These are phyloP conservation scores for Emmonsiellopsis sp. DNA, from an alignment of 2,329 filamentous ascomycete species.

Conservation along the genomic window DNA sequence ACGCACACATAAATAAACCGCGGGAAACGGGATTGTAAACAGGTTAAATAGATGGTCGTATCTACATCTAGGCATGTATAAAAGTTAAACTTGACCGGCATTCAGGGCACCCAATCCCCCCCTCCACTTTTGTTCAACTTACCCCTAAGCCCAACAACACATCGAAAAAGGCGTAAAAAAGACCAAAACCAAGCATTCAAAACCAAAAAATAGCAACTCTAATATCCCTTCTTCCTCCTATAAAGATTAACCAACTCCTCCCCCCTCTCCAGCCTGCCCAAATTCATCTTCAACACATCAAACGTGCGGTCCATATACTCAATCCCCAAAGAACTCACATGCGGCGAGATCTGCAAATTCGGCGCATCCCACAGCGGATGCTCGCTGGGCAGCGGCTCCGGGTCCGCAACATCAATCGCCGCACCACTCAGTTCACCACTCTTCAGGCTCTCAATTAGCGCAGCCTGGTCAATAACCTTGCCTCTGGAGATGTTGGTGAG, in stretches of 20 bases:
- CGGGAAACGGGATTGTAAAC: too few relatives aligned
- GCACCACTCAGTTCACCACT: conserved; percentile 52
- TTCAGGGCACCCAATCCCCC: too few relatives aligned
- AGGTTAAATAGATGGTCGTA: too few relatives aligned
- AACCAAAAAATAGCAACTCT: conserved; percentile 7
- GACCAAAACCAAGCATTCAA: too few relatives aligned
- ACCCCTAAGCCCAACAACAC: not conserved
- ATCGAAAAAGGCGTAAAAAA: too few relatives aligned
- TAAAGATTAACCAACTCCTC: conserved; percentile 54
- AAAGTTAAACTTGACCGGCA: too few relatives aligned
- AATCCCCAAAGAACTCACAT: conserved; percentile 49
- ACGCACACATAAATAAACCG: too few relatives aligned
- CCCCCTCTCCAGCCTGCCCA: conserved; percentile 45
- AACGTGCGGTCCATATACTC: conserved; percentile 50
- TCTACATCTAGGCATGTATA: too few relatives aligned
- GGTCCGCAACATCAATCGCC: conserved; percentile 69
- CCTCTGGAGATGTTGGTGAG: conserved; percentile 66
- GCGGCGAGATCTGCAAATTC: conserved; percentile 62
- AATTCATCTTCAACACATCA: conserved; percentile 50
- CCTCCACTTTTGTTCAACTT: too few relatives aligned
- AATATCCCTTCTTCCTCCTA: conserved; percentile 54
- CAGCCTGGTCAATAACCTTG: conserved; percentile 51
- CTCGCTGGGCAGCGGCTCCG: conserved; percentile 62
- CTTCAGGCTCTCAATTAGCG: conserved; percentile 54
- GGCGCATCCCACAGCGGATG: conserved; percentile 61